Evolutionary conservation across 108 stramenopile species (phyloP).

Genomic region (Bacterosira constricta): DNA sequence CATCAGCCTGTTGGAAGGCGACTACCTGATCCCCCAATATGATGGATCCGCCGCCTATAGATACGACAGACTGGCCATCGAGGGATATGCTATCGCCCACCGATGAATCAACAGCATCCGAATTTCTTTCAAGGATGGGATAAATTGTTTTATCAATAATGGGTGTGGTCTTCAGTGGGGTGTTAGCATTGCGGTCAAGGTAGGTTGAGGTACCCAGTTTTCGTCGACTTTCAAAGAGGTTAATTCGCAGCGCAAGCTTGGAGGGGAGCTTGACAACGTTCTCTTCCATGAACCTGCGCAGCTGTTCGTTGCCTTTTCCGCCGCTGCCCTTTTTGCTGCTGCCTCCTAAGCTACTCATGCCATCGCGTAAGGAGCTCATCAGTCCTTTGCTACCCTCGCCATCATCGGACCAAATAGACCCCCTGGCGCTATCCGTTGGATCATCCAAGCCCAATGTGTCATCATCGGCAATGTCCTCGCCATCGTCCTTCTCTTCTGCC

Average conservation of each 20-base stretch:
- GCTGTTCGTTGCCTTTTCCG: conserved; percentile 46
- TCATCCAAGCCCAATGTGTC: conserved; percentile 44
- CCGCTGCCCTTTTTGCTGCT: conserved; percentile 11
- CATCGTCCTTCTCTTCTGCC: conserved; percentile 17
- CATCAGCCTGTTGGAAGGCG: conserved; percentile 55
- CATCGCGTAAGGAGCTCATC: conserved; percentile 15
- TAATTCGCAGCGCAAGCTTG: conserved; percentile 57
- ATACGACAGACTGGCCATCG: conserved; percentile 51
- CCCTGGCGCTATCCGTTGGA: conserved; percentile 43
- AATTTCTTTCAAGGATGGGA: conserved; percentile 41
- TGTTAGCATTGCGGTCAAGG: conserved; percentile 41
- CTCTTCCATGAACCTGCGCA: conserved; percentile 52
- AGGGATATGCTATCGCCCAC: conserved; percentile 45
- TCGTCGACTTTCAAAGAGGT: conserved; percentile 53
- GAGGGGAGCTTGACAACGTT: conserved; percentile 66
- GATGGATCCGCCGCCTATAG: conserved; percentile 62
- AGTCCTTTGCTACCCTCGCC: neutral
- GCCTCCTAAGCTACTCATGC: too few species aligned
- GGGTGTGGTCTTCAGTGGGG: neutral
- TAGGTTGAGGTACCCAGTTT: conserved; percentile 49
- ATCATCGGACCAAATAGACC: conserved; percentile 51
- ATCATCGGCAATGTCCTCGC: conserved; percentile 31
- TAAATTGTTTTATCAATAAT: conserved; percentile 29
- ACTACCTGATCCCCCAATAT: conserved; percentile 56
- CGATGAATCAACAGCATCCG: conserved; percentile 43